These are phyloP conservation scores for Talaromyces stipitatus DNA, from an alignment of 495 filamentous ascomycete genomes.

Conservation along the genomic window DNA sequence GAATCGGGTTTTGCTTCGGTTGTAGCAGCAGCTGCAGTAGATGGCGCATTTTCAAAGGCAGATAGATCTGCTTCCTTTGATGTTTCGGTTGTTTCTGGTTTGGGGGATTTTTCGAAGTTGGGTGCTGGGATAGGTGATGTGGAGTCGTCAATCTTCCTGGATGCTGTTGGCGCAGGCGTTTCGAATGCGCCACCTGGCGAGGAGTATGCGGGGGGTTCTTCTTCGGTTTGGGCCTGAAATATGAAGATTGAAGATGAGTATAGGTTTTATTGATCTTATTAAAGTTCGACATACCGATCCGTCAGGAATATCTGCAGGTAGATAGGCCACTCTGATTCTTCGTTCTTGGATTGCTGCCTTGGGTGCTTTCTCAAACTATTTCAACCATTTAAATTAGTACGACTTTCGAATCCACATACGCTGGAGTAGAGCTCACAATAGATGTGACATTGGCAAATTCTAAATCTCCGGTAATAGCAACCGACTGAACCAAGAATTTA, in stretches of 20 bases:
- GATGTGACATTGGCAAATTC: slow-evolving; percentile 71
- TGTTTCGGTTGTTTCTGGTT: slow-evolving; percentile 28
- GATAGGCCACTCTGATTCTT: slow-evolving; percentile 90
- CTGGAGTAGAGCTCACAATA: slow-evolving; percentile 58
- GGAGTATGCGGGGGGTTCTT: slow-evolving; percentile 48
- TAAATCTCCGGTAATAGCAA: slow-evolving; percentile 73
- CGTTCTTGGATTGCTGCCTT: slow-evolving; percentile 78
- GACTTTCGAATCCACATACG: not conserved
- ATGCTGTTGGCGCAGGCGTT: slow-evolving; percentile 37
- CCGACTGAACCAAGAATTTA: slow-evolving; percentile 97
- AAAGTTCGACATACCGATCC: slow-evolving; percentile 31
- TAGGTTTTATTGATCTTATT: not conserved
- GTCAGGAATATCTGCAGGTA: slow-evolving; percentile 52
- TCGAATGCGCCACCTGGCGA: slow-evolving; percentile 47
- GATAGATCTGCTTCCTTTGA: slow-evolving; percentile 14
- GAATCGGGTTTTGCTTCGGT: slow-evolving; percentile 39
- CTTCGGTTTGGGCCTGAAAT: slow-evolving; percentile 22
- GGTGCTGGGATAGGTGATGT: slow-evolving; percentile 28
- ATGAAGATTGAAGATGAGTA: not conserved
- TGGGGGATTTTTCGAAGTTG: slow-evolving; percentile 36
- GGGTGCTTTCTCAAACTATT: slow-evolving; percentile 60
- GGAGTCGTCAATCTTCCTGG: slow-evolving; percentile 14
- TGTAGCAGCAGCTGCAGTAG: slow-evolving; percentile 36
- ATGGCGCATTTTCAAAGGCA: slow-evolving; percentile 23
- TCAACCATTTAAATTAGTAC: not conserved